These are phyloP conservation scores for Setomelanomma holmii DNA, from an alignment of 2,329 filamentous ascomycete genomes.

Conservation along the genomic window DNA sequence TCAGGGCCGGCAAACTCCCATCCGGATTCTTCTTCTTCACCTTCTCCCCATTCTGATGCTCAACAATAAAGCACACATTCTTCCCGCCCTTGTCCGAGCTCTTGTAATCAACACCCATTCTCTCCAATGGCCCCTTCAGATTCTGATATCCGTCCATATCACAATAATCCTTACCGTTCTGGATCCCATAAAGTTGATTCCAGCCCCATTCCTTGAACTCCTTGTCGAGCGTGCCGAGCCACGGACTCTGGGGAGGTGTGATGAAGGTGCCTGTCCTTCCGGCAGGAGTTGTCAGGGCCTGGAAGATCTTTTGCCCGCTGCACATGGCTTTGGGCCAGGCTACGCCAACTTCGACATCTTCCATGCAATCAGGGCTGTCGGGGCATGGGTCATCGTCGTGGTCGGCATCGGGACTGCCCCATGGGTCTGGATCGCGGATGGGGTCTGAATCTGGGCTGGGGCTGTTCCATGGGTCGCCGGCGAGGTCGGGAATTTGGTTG, in stretches of 20 bases:
- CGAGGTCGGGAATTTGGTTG: no score
- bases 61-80: background rate
- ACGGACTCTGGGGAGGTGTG: background rate
- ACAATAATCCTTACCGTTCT: background rate
- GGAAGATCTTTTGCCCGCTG: background rate
- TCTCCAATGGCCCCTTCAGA: slow-evolving; percentile 14
- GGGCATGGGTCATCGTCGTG: background rate
- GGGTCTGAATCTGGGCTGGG: no score
- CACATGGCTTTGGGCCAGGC: background rate
- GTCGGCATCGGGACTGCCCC: background rate
- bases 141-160: slow-evolving; percentile 17
- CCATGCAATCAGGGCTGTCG: no score
- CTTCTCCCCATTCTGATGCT: background rate
- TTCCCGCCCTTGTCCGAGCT: slow-evolving; percentile 7
- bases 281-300: background rate
- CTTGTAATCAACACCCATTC: no score
- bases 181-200: slow-evolving; percentile 8
- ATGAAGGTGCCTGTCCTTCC: background rate
- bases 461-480: no score
- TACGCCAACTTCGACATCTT: no score
- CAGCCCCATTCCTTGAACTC: slow-evolving; percentile 17
- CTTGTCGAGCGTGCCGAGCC: background rate
- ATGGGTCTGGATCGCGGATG: no score
- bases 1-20: background rate
- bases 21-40: background rate